Evolutionary conservation across 2,329 filamentous ascomycete genomes (phyloP).

Genomic region (Beauveria asiatica): DNA sequence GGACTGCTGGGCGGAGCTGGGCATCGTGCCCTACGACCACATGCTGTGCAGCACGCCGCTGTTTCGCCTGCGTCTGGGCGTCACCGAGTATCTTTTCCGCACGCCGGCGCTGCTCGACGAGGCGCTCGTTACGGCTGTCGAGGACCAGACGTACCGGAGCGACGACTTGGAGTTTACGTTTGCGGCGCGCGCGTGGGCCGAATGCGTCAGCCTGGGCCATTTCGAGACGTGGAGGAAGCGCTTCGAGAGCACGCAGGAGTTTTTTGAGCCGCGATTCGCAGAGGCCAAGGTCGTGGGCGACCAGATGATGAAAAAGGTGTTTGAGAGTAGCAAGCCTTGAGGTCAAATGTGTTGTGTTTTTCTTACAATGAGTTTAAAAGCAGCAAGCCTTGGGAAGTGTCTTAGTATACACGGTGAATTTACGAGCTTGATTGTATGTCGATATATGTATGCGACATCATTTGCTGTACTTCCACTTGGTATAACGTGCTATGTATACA

Average conservation of each 20-base stretch:
- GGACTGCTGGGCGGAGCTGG: constrained; percentile 92
- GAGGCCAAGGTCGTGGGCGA: constrained; percentile 85
- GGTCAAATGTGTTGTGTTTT: not conserved
- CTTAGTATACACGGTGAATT: too few relatives aligned
- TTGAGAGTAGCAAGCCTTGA: constrained; percentile 58
- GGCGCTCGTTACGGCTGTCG: constrained; percentile 73
- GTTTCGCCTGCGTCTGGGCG: constrained; percentile 91
- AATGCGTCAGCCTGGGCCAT: constrained; percentile 82
- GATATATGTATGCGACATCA: not conserved
- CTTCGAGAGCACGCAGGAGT: constrained; percentile 81
- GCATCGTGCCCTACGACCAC: constrained; percentile 94
- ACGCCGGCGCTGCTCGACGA: constrained; percentile 74
- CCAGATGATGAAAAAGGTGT: constrained; percentile 92
- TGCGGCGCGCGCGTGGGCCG: constrained; percentile 90
- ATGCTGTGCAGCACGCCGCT: constrained; percentile 99
- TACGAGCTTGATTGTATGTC: too few relatives aligned
- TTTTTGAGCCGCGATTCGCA: constrained; percentile 83
- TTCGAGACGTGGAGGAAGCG: constrained; percentile 90
- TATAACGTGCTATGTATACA: constrained; percentile 6
- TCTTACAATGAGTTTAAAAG: not conserved
- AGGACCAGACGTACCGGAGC: constrained; percentile 85
- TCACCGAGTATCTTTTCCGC: constrained; percentile 93
- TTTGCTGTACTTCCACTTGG: not conserved
- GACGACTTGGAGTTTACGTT: constrained; percentile 98
- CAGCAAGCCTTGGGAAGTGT: too few relatives aligned